These are phyloP conservation scores for Phyllosticta citribraziliensis DNA, from an alignment of 2,329 filamentous ascomycete species.

Conservation along the genomic window DNA sequence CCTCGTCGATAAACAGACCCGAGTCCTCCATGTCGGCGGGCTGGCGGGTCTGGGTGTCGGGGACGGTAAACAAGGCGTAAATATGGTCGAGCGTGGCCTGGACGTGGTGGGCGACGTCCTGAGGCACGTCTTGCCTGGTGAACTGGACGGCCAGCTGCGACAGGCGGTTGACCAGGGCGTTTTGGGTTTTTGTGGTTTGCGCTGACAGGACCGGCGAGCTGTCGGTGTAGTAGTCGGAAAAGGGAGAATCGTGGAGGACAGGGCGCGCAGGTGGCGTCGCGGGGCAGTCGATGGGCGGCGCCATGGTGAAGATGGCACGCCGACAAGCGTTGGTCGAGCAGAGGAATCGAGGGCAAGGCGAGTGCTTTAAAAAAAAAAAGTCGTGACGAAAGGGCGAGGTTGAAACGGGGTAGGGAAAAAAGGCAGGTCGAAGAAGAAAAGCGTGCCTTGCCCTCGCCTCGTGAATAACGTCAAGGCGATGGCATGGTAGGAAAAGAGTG, in stretches of 20 bases:
- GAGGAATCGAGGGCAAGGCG: neutral
- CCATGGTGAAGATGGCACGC: conserved; percentile 1
- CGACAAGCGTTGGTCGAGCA: neutral
- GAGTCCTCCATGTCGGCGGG: conserved; percentile 7
- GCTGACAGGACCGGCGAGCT: conserved; percentile 18
- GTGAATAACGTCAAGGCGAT: neutral
- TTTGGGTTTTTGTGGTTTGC: conserved; percentile 1
- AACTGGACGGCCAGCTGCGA: conserved; percentile 27
- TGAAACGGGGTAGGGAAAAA: neutral
- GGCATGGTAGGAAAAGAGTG: neutral
- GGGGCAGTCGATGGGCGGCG: conserved; percentile 1
- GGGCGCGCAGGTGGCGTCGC: conserved; percentile 3
- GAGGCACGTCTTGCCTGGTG: conserved; percentile 15
- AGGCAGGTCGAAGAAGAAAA: conserved; percentile 1
- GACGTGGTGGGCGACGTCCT: conserved; percentile 5
- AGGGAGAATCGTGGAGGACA: conserved; percentile 25
- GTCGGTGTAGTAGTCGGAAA: conserved; percentile 33
- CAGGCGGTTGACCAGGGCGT: conserved; percentile 25
- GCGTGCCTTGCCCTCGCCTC: neutral
- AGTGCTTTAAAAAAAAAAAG: too few species aligned
- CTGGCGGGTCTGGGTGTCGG: conserved; percentile 5
- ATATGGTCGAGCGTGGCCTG: conserved; percentile 3
- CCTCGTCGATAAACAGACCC: conserved; percentile 8
- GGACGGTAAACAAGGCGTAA: conserved; percentile 4
- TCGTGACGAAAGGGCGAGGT: neutral